A percentile compares a stretch with the other conserved stretches of the same genome.
These are phyloP conservation scores for Malus hybrid DNA, from an alignment of 331 rosid species.

Conservation along the genomic window DNA sequence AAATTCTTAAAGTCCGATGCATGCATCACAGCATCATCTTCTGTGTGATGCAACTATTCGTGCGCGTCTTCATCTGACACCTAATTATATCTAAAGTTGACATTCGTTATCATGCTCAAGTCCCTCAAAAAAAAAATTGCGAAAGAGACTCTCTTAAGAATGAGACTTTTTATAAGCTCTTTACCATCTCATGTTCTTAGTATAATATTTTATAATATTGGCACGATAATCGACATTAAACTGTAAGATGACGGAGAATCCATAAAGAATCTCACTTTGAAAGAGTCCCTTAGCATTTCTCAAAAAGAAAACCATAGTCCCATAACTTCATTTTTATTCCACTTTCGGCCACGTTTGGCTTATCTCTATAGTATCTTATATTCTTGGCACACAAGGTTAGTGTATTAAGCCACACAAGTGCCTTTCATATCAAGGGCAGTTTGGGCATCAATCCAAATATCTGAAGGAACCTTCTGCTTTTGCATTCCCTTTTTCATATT, in stretches of 20 bases:
- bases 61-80: slow-evolving; percentile 16
- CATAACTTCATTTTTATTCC: slow-evolving; percentile 1
- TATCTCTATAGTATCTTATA: slow-evolving; percentile 36
- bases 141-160: no score
- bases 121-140: neutral
- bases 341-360: slow-evolving; percentile 43
- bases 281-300: no score
- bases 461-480: slow-evolving; percentile 39
- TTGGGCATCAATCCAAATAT: slow-evolving; percentile 27
- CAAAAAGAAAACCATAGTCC: neutral
- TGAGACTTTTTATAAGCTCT: no score
- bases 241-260: fast-evolving
- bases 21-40: neutral
- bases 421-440: slow-evolving; percentile 29
- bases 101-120: slow-evolving; percentile 7
- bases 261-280: no score
- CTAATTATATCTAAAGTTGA: slow-evolving; percentile 22
- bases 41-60: slow-evolving; percentile 24
- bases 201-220: no score
- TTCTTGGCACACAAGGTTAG: slow-evolving; percentile 33
- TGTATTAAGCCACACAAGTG: slow-evolving; percentile 33
- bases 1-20: neutral
- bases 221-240: no score
- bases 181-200: no score
- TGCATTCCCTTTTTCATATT: neutral